These are phyloP conservation scores for Apodospora peruviana DNA, from an alignment of 495 filamentous ascomycete species.

Conservation along the genomic window DNA sequence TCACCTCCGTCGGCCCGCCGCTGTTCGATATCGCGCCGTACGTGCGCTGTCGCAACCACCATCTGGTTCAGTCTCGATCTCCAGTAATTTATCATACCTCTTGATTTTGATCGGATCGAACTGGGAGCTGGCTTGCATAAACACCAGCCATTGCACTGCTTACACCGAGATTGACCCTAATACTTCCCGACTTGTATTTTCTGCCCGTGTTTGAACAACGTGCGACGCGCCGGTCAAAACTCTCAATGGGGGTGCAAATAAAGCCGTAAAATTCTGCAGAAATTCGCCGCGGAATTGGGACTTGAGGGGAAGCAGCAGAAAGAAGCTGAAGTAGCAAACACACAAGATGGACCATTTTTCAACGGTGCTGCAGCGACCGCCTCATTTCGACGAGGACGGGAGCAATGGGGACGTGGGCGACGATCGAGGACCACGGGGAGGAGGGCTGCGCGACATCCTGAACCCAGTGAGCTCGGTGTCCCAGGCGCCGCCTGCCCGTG, in stretches of 20 bases:
- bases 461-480: conserved; percentile 29
- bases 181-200: background rate
- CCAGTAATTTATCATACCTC: too few species aligned
- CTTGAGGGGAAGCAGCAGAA: background rate
- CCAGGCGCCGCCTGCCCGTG: conserved; percentile 9
- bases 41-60: too few species aligned
- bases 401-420: conserved; percentile 22
- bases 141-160: too few species aligned
- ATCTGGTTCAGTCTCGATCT: background rate
- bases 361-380: conserved; percentile 39
- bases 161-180: conserved; percentile 7
- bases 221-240: conserved; percentile 12
- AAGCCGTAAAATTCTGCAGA: conserved; percentile 17
- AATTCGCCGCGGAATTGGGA: conserved; percentile 13
- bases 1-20: background rate
- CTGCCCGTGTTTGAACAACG: too few species aligned
- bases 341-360: conserved; percentile 39
- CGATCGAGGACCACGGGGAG: conserved; percentile 24
- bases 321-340: conserved; percentile 6
- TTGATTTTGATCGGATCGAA: too few species aligned
- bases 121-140: too few species aligned
- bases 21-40: background rate
- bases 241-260: conserved; percentile 24
- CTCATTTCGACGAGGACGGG: conserved; percentile 34
- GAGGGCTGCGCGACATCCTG: conserved; percentile 33